These are phyloP conservation scores for Teratosphaeria pseudoeucalypti DNA, from an alignment of 2,329 filamentous ascomycete genomes.

Conservation along the genomic window DNA sequence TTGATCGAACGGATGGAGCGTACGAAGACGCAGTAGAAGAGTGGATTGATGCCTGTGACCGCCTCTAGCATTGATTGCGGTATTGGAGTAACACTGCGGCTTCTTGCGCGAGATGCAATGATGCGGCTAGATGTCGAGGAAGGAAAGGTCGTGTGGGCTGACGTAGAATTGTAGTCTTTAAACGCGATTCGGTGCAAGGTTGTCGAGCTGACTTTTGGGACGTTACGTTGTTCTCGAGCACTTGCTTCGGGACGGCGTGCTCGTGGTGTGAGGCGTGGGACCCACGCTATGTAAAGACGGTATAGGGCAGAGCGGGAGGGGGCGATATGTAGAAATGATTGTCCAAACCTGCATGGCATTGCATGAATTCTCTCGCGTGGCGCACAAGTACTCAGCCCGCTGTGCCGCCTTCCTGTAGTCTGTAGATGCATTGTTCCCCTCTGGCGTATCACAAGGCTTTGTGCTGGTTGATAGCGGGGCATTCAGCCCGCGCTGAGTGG, in stretches of 20 bases:
- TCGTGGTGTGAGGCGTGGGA: background rate
- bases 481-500: background rate
- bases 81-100: background rate
- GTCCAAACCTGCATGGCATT: background rate
- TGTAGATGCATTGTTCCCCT: background rate
- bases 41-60: conserved; percentile 13
- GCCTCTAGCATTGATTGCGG: conserved; percentile 13
- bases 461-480: background rate
- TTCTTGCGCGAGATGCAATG: background rate
- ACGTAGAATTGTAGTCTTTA: background rate
- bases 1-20: conserved; percentile 39
- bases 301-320: background rate
- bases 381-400: background rate
- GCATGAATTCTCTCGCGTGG: background rate
- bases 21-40: conserved; percentile 23
- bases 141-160: background rate
- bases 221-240: background rate
- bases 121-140: background rate
- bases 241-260: background rate
- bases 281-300: background rate
- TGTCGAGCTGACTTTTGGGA: background rate
- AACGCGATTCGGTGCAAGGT: background rate
- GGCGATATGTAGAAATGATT: background rate
- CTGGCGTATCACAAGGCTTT: background rate
- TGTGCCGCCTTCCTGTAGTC: background rate